Conservation (phyloP, 2,329 filamentous ascomycete species). For the Torrubiella hemipterigena region DNA sequence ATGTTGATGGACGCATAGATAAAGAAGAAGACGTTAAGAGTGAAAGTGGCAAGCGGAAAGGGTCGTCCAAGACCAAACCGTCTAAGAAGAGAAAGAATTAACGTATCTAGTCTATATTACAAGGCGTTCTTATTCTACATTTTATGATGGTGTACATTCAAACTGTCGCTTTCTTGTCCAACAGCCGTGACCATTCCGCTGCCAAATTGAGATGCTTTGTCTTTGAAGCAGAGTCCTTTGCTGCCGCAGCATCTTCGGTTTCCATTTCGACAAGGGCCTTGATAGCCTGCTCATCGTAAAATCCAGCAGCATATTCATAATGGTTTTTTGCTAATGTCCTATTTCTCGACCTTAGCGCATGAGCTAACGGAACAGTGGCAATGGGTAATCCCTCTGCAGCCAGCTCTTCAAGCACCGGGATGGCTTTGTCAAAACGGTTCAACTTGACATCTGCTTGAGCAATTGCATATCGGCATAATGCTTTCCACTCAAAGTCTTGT, state of each 20-base stretch:
- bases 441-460: slow-evolving; percentile 12
- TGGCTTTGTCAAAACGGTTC: slow-evolving; percentile 13
- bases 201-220: slow-evolving; percentile 17
- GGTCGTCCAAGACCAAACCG: slow-evolving; percentile 1
- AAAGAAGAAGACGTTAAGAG: slow-evolving; percentile 5
- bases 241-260: slow-evolving; percentile 11
- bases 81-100: slow-evolving; percentile 15
- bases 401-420: slow-evolving; percentile 11
- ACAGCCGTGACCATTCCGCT: slow-evolving; percentile 21
- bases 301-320: no score
- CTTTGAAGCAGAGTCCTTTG: slow-evolving; percentile 7
- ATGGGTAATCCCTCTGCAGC: slow-evolving; percentile 11
- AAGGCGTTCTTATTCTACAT: neutral
- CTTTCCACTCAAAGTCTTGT: slow-evolving; percentile 15
- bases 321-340: no score
- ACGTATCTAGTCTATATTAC: slow-evolving; percentile 2
- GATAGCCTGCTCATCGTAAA: no score
- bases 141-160: slow-evolving; percentile 7
- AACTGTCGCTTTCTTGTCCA: slow-evolving; percentile 11
- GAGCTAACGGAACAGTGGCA: slow-evolving; percentile 15
- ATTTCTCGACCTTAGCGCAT: slow-evolving; percentile 12
- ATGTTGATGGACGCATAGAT: slow-evolving; percentile 17
- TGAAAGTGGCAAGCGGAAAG: no score
- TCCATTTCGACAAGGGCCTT: slow-evolving; percentile 19
- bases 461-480: no score